These are phyloP conservation scores for Cytidiella melzeri DNA, from an alignment of 768 basidiomycete genomes.

Conservation along the genomic window DNA sequence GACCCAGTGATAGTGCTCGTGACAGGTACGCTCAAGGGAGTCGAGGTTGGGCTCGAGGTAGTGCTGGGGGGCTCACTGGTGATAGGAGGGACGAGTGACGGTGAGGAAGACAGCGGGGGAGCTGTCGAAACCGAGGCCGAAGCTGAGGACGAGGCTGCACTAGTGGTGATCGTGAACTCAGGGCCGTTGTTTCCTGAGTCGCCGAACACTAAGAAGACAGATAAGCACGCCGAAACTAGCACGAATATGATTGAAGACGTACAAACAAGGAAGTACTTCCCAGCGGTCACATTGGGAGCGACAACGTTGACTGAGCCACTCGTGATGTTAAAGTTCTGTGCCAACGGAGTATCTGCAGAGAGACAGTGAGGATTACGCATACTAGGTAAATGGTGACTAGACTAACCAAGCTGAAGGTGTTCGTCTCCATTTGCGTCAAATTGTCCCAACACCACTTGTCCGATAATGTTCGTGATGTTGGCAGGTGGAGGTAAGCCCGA, in stretches of 20 bases:
- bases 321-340: slow-evolving; percentile 32
- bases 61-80: neutral
- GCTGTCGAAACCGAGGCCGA: neutral
- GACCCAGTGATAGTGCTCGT: neutral
- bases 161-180: slow-evolving; percentile 21
- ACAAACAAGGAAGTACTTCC: slow-evolving; percentile 42
- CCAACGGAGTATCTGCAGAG: slow-evolving; percentile 36
- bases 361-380: neutral
- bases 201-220: slow-evolving; percentile 33
- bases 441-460: slow-evolving; percentile 42
- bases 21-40: too few relatives aligned
- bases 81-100: neutral
- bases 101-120: neutral
- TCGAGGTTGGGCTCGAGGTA: too few relatives aligned
- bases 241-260: slow-evolving; percentile 10
- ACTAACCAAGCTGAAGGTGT: slow-evolving; percentile 38
- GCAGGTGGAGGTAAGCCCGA: slow-evolving; percentile 33
- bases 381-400: neutral
- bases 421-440: slow-evolving; percentile 37
- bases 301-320: slow-evolving; percentile 35
- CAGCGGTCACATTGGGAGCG: slow-evolving; percentile 31
- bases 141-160: slow-evolving; percentile 5
- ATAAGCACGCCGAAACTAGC: neutral
- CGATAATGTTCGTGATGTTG: slow-evolving; percentile 25
- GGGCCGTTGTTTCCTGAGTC: slow-evolving; percentile 35